A percentile compares a stretch with the other conserved stretches of the same genome.
phyloP scores from a whole-genome alignment of 306 rosid species.

The Macrotyloma uniflorum region DNA sequence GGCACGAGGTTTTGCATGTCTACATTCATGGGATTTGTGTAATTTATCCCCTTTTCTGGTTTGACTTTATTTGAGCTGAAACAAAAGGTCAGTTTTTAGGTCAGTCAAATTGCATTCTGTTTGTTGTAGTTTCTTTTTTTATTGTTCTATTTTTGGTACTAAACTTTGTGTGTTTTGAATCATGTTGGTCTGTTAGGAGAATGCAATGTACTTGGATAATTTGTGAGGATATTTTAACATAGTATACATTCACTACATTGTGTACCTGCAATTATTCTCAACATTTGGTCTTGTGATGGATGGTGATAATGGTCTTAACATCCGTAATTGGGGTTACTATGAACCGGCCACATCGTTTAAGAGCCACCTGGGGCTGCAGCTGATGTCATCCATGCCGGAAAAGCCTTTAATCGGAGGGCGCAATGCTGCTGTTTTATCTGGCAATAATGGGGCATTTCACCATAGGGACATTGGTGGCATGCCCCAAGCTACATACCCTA shows the following conservation, averaged over 20 bases:
- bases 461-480: slow-evolving; percentile 69
- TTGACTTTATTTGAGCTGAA: slow-evolving; percentile 47
- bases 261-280: slow-evolving; percentile 34
- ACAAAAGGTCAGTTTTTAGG: slow-evolving; percentile 29
- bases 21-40: slow-evolving; percentile 38
- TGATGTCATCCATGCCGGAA: slow-evolving; percentile 85
- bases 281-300: slow-evolving; percentile 67
- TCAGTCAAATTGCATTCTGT: slow-evolving; percentile 10
- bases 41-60: slow-evolving; percentile 24
- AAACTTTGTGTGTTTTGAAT: slow-evolving; percentile 9
- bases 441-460: slow-evolving; percentile 63
- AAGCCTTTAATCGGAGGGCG: slow-evolving; percentile 71
- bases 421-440: slow-evolving; percentile 55
- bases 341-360: slow-evolving; percentile 71
- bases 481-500: slow-evolving; percentile 64
- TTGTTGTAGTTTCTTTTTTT: neutral
- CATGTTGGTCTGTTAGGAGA: slow-evolving; percentile 38
- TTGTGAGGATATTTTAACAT: slow-evolving; percentile 35
- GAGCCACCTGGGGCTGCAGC: slow-evolving; percentile 85
- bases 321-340: slow-evolving; percentile 95
- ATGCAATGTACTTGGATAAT: slow-evolving; percentile 18
- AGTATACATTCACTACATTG: slow-evolving; percentile 23
- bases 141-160: neutral
- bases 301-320: slow-evolving; percentile 83
- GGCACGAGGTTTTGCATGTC: slow-evolving; percentile 35